Conservation (phyloP, 139 green algal genomes). For the Nannochloris sp. region DNA sequence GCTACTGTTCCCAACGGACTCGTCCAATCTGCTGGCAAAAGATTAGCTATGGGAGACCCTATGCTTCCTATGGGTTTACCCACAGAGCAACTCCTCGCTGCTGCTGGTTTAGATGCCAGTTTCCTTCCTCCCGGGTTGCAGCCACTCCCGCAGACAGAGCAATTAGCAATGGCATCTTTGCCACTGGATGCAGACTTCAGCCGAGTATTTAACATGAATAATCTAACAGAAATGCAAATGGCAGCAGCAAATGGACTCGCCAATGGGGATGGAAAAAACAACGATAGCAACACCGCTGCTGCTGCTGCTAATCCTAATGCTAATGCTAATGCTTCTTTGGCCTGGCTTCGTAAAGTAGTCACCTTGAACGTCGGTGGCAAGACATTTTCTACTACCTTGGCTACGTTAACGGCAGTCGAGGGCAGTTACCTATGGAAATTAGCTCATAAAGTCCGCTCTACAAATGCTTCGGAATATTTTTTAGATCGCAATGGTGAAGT, state of each 20-base stretch:
- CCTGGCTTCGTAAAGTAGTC: no score
- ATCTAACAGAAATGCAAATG: background rate
- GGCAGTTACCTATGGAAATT: conserved; percentile 28
- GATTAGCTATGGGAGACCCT: no score
- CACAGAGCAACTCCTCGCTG: no score
- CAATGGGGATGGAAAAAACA: background rate
- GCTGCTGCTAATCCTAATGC: no score
- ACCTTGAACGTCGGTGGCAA: conserved; percentile 31
- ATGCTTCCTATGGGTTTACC: no score
- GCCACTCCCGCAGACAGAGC: background rate
- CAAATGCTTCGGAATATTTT: conserved; percentile 23
- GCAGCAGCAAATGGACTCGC: background rate
- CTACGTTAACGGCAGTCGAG: conserved; percentile 26
- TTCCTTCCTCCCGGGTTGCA: background rate
- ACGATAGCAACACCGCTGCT: background rate
- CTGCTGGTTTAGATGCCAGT: background rate
- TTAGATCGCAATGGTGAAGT: conserved; percentile 26
- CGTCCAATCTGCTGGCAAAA: no score
- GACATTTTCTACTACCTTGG: conserved; percentile 27
- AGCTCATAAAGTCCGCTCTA: conserved; percentile 12
- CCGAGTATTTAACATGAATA: background rate
- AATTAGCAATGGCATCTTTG: conserved; percentile 2
- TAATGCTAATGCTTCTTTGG: background rate
- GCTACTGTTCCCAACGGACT: no score
- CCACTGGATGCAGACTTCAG: no score